Conservation (phyloP, 1,139 yeast species). For the Wickerhamiella infanticola region DNA sequence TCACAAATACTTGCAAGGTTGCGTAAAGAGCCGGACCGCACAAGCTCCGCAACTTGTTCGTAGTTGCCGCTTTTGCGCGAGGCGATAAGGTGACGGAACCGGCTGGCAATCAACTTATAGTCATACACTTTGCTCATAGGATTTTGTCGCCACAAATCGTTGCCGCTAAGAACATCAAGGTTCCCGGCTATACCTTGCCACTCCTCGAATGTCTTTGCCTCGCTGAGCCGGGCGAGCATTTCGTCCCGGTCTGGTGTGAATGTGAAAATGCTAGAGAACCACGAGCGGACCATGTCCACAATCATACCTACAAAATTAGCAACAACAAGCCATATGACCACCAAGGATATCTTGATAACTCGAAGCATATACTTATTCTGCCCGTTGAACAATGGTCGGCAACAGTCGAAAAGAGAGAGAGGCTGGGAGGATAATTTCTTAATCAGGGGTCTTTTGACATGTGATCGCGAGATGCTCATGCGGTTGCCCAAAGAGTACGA, state of each 20-base stretch:
- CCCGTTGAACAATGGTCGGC: no score
- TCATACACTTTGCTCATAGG: slow-evolving; percentile 74
- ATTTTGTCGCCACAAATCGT: slow-evolving; percentile 52
- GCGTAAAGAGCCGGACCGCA: slow-evolving; percentile 70
- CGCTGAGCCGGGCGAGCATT: slow-evolving; percentile 13
- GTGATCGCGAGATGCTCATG: no score
- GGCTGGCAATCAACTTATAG: slow-evolving; percentile 61
- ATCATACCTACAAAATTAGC: not conserved
- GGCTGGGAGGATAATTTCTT: no score
- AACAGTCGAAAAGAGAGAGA: no score
- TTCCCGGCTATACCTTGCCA: slow-evolving; percentile 24
- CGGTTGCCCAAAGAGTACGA: no score
- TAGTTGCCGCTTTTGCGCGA: slow-evolving; percentile 51
- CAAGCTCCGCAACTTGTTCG: slow-evolving; percentile 43
- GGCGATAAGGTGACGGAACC: slow-evolving; percentile 44
- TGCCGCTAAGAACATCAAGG: slow-evolving; percentile 23
- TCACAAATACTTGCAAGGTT: slow-evolving; percentile 88
- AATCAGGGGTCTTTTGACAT: no score
- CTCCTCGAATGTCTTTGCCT: slow-evolving; percentile 19
- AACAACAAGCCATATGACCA: not conserved
- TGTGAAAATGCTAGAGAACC: not conserved
- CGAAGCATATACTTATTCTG: not conserved
- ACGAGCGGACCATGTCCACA: not conserved
- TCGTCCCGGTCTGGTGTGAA: slow-evolving; percentile 1
- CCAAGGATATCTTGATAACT: not conserved